Conservation (phyloP, 2,329 filamentous ascomycete genomes). For the Penicillium thymicola region DNA sequence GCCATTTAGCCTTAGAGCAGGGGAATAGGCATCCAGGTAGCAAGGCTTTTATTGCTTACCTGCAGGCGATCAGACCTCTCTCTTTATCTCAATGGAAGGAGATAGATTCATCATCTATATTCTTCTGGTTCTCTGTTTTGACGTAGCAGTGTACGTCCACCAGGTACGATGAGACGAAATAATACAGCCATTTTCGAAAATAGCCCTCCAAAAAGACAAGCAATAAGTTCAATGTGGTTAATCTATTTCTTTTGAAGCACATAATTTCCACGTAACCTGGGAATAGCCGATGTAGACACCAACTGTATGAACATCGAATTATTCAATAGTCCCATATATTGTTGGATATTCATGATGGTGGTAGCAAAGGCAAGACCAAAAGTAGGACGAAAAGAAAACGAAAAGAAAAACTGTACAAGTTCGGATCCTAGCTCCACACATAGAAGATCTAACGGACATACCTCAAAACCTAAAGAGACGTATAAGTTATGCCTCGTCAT, state of each 20-base stretch:
- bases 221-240: neutral
- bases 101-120: too few relatives aligned
- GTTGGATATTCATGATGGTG: neutral
- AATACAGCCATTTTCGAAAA: neutral
- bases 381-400: too few relatives aligned
- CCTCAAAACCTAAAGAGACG: neutral
- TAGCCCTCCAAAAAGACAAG: neutral
- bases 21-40: too few relatives aligned
- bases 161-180: neutral
- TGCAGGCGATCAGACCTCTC: too few relatives aligned
- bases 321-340: neutral
- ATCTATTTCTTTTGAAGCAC: neutral
- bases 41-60: too few relatives aligned
- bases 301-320: neutral
- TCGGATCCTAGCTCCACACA: neutral
- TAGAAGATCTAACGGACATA: neutral
- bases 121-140: too few relatives aligned
- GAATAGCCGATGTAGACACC: neutral
- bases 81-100: too few relatives aligned
- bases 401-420: neutral
- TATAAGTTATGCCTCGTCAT: too few relatives aligned
- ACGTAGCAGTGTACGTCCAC: too few relatives aligned
- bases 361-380: neutral
- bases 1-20: neutral
- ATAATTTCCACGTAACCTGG: neutral